Conservation (phyloP, 2,329 filamentous ascomycete species). For the Ramularia endophylla region DNA sequence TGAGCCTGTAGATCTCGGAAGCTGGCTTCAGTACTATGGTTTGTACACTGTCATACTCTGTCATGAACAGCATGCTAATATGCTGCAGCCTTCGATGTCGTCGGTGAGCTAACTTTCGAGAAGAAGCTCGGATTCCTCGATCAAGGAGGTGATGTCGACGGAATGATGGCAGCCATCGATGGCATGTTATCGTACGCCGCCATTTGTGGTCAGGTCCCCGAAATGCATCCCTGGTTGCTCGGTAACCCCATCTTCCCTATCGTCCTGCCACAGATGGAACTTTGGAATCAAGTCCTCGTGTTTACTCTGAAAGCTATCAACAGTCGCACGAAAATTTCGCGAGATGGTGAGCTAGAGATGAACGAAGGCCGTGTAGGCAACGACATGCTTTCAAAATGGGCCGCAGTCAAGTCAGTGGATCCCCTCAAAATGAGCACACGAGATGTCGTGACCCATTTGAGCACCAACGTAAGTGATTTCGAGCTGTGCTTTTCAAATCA, state of each 20-base stretch:
- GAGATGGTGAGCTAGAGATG: slow-evolving; percentile 6
- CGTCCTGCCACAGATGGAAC: slow-evolving; percentile 32
- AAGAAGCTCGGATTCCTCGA: slow-evolving; percentile 12
- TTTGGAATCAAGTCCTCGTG: slow-evolving; percentile 29
- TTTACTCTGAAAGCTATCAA: slow-evolving; percentile 33
- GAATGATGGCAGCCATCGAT: slow-evolving; percentile 8
- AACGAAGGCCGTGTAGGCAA: slow-evolving; percentile 11
- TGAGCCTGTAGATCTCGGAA: slow-evolving; percentile 3
- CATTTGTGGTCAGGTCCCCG: slow-evolving; percentile 11
- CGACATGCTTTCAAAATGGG: slow-evolving; percentile 29
- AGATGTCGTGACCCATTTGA: slow-evolving; percentile 14
- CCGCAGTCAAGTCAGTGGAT: slow-evolving; percentile 24
- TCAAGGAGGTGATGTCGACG: slow-evolving; percentile 5
- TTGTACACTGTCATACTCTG: not conserved
- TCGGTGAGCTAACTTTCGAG: slow-evolving; percentile 12
- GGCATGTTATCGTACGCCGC: slow-evolving; percentile 9
- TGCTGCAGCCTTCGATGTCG: slow-evolving; percentile 10
- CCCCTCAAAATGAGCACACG: slow-evolving; percentile 26
- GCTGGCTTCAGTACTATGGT: slow-evolving; percentile 7
- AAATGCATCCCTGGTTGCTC: slow-evolving; percentile 8
- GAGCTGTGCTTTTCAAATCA: not conserved
- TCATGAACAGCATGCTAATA: too few species aligned
- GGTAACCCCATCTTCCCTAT: slow-evolving; percentile 22
- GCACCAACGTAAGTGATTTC: slow-evolving; percentile 4
- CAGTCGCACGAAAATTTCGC: slow-evolving; percentile 5